Evolutionary conservation across 2,329 filamentous ascomycete genomes (phyloP).

Genomic region (Sporothrix curviconia): DNA sequence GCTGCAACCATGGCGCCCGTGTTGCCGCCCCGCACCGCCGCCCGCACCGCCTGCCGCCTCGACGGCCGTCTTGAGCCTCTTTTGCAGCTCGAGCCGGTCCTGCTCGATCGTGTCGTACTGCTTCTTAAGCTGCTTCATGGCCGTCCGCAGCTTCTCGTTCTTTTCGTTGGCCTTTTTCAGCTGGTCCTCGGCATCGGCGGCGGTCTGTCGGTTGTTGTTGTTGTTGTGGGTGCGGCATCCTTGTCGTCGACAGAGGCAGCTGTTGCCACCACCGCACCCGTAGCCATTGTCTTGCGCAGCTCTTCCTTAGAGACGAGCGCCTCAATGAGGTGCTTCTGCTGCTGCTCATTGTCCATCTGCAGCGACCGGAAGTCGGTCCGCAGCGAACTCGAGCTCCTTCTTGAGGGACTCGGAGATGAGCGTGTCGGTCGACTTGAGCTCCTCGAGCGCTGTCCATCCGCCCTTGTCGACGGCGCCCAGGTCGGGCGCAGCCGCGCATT

Average conservation of each 20-base stretch:
- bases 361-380: slow-evolving; percentile 45
- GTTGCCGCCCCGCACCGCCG: too few species aligned
- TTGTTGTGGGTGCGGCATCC: too few species aligned
- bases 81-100: slow-evolving; percentile 50
- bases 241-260: background rate
- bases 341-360: slow-evolving; percentile 47
- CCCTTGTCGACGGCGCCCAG: slow-evolving; percentile 49
- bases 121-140: slow-evolving; percentile 52
- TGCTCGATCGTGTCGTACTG: slow-evolving; percentile 54
- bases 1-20: slow-evolving; percentile 6
- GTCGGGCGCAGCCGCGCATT: slow-evolving; percentile 44
- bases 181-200: slow-evolving; percentile 28
- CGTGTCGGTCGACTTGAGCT: slow-evolving; percentile 51
- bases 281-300: slow-evolving; percentile 47
- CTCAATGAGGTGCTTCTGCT: slow-evolving; percentile 54
- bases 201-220: background rate
- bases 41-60: slow-evolving; percentile 44
- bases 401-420: slow-evolving; percentile 53
- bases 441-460: too few species aligned
- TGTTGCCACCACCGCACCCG: slow-evolving; percentile 29
- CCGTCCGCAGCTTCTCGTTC: slow-evolving; percentile 50
- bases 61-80: slow-evolving; percentile 46
- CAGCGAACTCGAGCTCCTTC: slow-evolving; percentile 49
- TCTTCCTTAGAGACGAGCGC: slow-evolving; percentile 55
- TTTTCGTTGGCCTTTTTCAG: slow-evolving; percentile 43